Evolutionary conservation across 345 rosid genomes (phyloP), one percentile per base, ranked within the genome.

Genomic region (Lagerstroemia speciosa): DNA sequence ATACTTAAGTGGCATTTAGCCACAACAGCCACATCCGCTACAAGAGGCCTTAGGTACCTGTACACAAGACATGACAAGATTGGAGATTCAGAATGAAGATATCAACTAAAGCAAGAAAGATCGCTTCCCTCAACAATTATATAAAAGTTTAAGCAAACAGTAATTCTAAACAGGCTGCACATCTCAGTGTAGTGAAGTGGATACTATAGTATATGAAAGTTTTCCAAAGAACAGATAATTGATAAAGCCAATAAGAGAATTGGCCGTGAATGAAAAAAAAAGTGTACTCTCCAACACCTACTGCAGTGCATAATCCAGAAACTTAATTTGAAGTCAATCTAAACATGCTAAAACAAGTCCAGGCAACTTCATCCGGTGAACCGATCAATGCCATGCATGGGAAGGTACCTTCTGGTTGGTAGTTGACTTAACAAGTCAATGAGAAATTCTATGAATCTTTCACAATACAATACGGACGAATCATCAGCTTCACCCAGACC

Each of bases 11-110:
- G 95, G 76, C 99, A 94, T 81, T 94, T 94, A 69, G 96, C 85
- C 69, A 94, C 96, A 63, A 89, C 90, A 63, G 93, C 99, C 68
- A 89, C 86, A 85, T 94, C 99, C 73, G 90, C 97, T 67, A 94
- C 96, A 70, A 94, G 91, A 80, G 99, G 97, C 79, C 95, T 91
- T 67, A 94, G 83, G 77, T 86, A 94, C 86, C 99, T 94, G 88
- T n/a, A 26, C 63, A 58, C 2, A 30, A 26, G 63, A 20, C 34
- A 58, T 58, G 30, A 30, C 12, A 27, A 26, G 20, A 30, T 58
- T n/a, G n/a, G n/a, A n/a, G n/a, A n/a, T n/a, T n/a, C 63, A 58
- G 33, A 6, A 30, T 30, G 33, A 58, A 10, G 19, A 12, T 29
- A 27, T 58, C 63, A 58, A 58, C 6, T 27, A 58, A 58, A 53